These are phyloP conservation scores for Noccaea bulbosa DNA, from an alignment of 345 rosid species.

Conservation along the genomic window DNA sequence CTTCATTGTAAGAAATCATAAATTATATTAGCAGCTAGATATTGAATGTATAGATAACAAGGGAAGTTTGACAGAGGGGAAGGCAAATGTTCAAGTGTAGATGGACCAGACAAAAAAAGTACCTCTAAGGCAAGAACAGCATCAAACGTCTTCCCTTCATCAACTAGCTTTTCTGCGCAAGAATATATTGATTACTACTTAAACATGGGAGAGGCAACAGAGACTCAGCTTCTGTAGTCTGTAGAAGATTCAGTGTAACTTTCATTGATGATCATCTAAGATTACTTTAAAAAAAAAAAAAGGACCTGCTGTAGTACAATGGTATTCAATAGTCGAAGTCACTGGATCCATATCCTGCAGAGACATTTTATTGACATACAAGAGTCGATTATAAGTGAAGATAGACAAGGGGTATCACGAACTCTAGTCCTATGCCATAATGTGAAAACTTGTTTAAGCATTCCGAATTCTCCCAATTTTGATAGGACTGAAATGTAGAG, in stretches of 20 bases:
- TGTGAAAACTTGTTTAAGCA: neutral
- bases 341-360: constrained; percentile 72
- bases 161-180: constrained; percentile 75
- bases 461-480: too few species aligned
- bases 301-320: constrained; percentile 94
- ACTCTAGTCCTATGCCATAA: neutral
- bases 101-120: neutral
- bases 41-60: neutral
- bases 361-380: constrained; percentile 32
- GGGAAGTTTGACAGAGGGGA: neutral
- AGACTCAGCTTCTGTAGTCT: constrained; percentile 3
- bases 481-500: too few species aligned
- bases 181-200: constrained; percentile 9
- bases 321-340: constrained; percentile 78
- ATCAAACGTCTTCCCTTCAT: constrained; percentile 78
- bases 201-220: neutral
- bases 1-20: constrained; percentile 46
- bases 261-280: constrained; percentile 18
- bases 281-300: constrained; percentile 26
- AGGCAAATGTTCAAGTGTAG: neutral
- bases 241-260: constrained; percentile 13
- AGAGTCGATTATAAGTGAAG: neutral
- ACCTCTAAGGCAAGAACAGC: constrained; percentile 91
- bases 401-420: constrained; percentile 4
- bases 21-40: constrained; percentile 8